Evolutionary conservation across 2,329 filamentous ascomycete genomes (phyloP), one percentile per base, ranked within the genome.

Genomic region (Penicillium sp.): DNA sequence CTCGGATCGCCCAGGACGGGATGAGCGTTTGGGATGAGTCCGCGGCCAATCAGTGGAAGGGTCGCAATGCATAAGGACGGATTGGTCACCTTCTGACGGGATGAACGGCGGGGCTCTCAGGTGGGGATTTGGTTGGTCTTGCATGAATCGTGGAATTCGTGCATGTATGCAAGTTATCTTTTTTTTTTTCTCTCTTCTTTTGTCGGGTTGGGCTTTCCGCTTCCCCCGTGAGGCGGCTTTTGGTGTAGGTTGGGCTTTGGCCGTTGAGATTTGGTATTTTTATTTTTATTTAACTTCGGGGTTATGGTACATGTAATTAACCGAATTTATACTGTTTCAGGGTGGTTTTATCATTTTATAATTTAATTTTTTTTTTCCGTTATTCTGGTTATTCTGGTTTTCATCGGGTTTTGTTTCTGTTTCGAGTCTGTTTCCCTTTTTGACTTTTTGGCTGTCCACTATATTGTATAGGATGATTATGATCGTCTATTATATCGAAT

Each of bases 61-160:
- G 16, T 19, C 15, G 2, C 16, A 31, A 41, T 59, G 52, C 40
- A 36, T 43, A 51, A 44, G 58, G 58, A 50, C 48, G 45, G 57
- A 64, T 59, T 59, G 60, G 60, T 64, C 59, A 65, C 50, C 50
- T 59, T 34, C 49, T 52, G 41, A 38, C 57, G 59, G 62, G 55
- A 65, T 63, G 64, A 65, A 65, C 63, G 61, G 61, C 63, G 63
- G 63, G 63, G 63, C 63, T 50, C 13, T 31, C 5, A 25, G 9
- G 47, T 40, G 44, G 52, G 29, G 46, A 38, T 31, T 50, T 41
- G 36, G 19, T 50, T 43, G 40, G 53, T 31, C 19, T 46, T 34
- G 33, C 53, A 56, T 52, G 53, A 34, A 56, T 56, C 41, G 48
- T 46, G 49, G 49, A 47, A 43, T 38, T 56, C 41, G 48, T 56